Evolutionary conservation across 2,329 filamentous ascomycete genomes (phyloP).

Genomic region (Phialocephala subalpina): DNA sequence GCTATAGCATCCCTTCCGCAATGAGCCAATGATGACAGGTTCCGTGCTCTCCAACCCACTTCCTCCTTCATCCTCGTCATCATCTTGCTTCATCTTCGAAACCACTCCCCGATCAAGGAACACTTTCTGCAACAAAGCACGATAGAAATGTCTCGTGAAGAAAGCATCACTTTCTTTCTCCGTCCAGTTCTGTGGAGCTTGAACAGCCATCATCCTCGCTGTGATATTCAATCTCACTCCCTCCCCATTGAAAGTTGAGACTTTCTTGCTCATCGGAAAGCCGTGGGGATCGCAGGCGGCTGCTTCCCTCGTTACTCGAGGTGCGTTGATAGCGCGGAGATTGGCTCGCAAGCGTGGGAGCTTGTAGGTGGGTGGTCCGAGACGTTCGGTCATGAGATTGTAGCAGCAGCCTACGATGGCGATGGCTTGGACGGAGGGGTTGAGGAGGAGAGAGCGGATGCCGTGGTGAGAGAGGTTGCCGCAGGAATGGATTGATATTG

Average conservation of each 20-base stretch:
- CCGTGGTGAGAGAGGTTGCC: conserved; percentile 97
- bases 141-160: conserved; percentile 93
- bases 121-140: conserved; percentile 89
- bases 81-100: conserved; percentile 52
- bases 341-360: conserved; percentile 77
- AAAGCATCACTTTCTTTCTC: conserved; percentile 81
- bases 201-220: conserved; percentile 96
- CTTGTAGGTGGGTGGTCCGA: conserved; percentile 89
- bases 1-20: conserved; percentile 81
- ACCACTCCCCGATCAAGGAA: conserved; percentile 87
- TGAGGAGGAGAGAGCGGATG: conserved; percentile 84
- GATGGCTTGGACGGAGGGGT: conserved; percentile 85
- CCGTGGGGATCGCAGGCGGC: conserved; percentile 85
- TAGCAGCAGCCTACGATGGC: conserved; percentile 99
- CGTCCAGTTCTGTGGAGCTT: conserved; percentile 94
- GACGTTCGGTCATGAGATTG: conserved; percentile 90
- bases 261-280: conserved; percentile 86
- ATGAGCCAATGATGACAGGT: conserved; percentile 85
- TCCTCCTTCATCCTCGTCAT: conserved; percentile 21
- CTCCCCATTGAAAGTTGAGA: conserved; percentile 63
- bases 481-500: conserved; percentile 95
- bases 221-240: conserved; percentile 93
- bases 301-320: conserved; percentile 72
- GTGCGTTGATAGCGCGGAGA: conserved; percentile 69
- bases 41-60: conserved; percentile 63